Base-by-base conservation (phyloP, 768 basidiomycete genomes). In the Arthromyces matolae region DNA sequence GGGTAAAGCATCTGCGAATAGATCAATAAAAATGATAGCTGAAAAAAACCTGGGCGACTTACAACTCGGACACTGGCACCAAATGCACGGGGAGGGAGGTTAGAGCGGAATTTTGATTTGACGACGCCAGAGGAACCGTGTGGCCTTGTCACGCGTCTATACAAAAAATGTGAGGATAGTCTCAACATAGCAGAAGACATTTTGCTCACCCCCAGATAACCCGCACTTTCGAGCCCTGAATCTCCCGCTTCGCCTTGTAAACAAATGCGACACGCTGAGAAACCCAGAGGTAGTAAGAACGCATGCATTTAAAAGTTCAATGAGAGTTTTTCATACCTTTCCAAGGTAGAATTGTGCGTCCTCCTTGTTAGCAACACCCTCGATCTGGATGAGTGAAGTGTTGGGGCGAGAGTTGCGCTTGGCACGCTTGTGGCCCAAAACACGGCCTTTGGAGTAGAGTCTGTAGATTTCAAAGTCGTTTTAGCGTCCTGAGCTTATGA, bases 321-420 rank as follows among this genome's bases (percentile, higher is more conserved):
- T 20, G 23, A 20, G n/a, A n/a, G n/a, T 20, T 20, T 20, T 13
- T 63, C 81, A 60, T 59, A 96, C 93, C 88, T 99, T 99, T 66
- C 96, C 96, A 54, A 98, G 83, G 81, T 99, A 99, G 73, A 93
- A 95, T 67, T 92, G 86, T 32, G 94, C 91, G 64, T 95, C 93
- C 75, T 95, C 83, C 73, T 93, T 90, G 62, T 74, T 85, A 55
- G 83, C 81, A 48, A 97, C 93, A 64, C 95, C 95, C 77, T 99
- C 96, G 66, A 99, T 91, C 73, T 95, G 93, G 63, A 99, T 72
- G 61, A 99, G 85, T 45, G 92, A 91, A 53, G 93, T 96, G 79
- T 95, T 95, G 65, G 93, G 93, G 65, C 86, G 81, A 49, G 88
- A 79, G 81, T 98, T 97, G 66, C 93, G 87, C 78, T 98, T 98